These are phyloP conservation scores for Tuber brumale DNA, from an alignment of 495 filamentous ascomycete genomes.

Conservation along the genomic window DNA sequence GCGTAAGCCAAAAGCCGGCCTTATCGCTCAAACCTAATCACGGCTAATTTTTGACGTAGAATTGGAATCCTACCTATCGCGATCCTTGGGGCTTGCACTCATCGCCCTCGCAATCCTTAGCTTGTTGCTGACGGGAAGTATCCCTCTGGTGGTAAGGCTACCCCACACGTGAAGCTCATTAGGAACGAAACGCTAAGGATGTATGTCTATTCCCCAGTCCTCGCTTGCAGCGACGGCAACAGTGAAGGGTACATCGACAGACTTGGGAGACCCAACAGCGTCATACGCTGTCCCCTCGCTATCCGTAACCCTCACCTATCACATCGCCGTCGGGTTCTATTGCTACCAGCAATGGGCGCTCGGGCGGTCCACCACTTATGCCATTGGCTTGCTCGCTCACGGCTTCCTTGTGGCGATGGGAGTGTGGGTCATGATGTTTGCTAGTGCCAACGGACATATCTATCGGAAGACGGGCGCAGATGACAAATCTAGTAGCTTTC, in stretches of 20 bases:
- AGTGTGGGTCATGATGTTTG: slow-evolving; percentile 71
- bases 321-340: slow-evolving; percentile 59
- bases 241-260: slow-evolving; percentile 34
- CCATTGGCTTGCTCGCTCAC: slow-evolving; percentile 51
- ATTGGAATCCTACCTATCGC: slow-evolving; percentile 69
- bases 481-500: slow-evolving; percentile 71
- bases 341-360: slow-evolving; percentile 58
- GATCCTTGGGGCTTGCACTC: slow-evolving; percentile 60
- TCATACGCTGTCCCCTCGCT: slow-evolving; percentile 66
- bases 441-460: slow-evolving; percentile 55
- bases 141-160: slow-evolving; percentile 55
- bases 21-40: neutral
- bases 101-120: slow-evolving; percentile 60
- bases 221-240: slow-evolving; percentile 42
- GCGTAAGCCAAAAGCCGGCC: slow-evolving; percentile 44
- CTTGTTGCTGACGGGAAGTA: slow-evolving; percentile 63
- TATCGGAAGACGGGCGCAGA: slow-evolving; percentile 68
- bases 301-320: slow-evolving; percentile 60
- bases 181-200: neutral
- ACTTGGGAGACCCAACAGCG: slow-evolving; percentile 51
- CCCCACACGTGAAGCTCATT: slow-evolving; percentile 18
- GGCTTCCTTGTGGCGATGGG: slow-evolving; percentile 55
- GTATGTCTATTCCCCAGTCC: slow-evolving; percentile 24
- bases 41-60: slow-evolving; percentile 42
- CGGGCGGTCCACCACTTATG: slow-evolving; percentile 51